phyloP scores from a whole-genome alignment of 164 flowering plant genomes.

The Pachysandra terminalis region DNA sequence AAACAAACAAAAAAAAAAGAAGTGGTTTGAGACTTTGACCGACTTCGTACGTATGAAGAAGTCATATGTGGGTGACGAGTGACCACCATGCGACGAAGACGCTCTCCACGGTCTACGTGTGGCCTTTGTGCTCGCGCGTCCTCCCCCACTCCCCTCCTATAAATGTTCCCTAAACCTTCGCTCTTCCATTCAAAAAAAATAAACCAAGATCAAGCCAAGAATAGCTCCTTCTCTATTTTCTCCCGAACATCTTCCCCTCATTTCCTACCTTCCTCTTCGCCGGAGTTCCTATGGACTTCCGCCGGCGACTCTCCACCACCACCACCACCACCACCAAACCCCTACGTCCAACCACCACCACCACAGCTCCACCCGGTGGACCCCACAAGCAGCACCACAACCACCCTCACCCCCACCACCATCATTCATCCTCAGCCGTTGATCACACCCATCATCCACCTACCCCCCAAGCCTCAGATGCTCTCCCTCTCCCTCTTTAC shows the following conservation, averaged over 20 bases:
- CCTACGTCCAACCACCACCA: background rate
- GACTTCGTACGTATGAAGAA: no score
- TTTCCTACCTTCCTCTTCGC: background rate
- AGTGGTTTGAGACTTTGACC: no score
- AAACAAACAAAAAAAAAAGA: no score
- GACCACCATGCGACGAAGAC: background rate
- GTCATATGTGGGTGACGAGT: no score
- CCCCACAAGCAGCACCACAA: background rate
- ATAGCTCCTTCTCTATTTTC: background rate
- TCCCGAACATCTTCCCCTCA: background rate
- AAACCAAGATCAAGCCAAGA: background rate
- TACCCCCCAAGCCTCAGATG: constrained; percentile 23
- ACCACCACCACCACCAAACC: no score
- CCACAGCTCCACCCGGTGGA: background rate
- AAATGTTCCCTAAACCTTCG: background rate
- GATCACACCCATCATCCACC: no score
- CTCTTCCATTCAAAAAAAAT: background rate
- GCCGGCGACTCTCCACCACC: background rate
- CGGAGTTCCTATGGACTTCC: background rate
- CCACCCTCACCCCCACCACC: no score
- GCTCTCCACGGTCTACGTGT: background rate
- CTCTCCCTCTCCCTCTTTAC: constrained; percentile 36
- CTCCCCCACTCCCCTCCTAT: background rate
- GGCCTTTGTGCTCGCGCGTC: background rate
- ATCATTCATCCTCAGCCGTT: background rate